phyloP scores from a whole-genome alignment of 202 grass and related monocot species.

The Thinopyrum obtusiflorum region DNA sequence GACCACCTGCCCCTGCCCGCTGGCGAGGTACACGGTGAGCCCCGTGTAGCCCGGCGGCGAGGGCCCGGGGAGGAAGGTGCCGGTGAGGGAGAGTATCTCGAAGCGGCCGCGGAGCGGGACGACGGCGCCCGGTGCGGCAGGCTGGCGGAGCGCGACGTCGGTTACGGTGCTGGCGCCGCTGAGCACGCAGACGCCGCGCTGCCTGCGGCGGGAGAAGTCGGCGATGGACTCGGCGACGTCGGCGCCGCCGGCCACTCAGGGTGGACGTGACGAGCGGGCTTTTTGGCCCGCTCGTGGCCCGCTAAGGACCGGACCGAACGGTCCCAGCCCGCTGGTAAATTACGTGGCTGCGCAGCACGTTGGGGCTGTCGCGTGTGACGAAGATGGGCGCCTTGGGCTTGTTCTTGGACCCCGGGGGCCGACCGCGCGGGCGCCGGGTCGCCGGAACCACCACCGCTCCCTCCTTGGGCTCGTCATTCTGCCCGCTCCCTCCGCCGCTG shows the following conservation, averaged over 20 bases:
- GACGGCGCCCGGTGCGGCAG: slow-evolving; percentile 40
- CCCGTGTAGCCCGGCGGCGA: slow-evolving; percentile 73
- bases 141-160: slow-evolving; percentile 74
- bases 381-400: no score
- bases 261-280: no score
- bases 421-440: no score
- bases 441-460: no score
- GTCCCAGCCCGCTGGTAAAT: no score
- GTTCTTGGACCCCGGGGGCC: no score
- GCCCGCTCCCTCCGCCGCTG: no score
- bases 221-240: slow-evolving; percentile 80
- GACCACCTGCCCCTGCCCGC: slow-evolving; percentile 75
- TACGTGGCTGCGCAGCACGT: no score
- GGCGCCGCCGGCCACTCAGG: slow-evolving; percentile 49
- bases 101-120: slow-evolving; percentile 62
- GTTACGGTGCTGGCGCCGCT: slow-evolving; percentile 74
- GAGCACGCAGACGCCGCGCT: slow-evolving; percentile 82
- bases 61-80: slow-evolving; percentile 76
- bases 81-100: slow-evolving; percentile 76
- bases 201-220: slow-evolving; percentile 69
- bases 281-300: no score
- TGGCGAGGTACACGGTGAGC: slow-evolving; percentile 78
- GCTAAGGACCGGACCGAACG: no score
- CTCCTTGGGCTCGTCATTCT: no score
- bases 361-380: no score